Base-by-base conservation (phyloP, 1,284 basidiomycete species). In the Papiliotrema fonsecae region DNA sequence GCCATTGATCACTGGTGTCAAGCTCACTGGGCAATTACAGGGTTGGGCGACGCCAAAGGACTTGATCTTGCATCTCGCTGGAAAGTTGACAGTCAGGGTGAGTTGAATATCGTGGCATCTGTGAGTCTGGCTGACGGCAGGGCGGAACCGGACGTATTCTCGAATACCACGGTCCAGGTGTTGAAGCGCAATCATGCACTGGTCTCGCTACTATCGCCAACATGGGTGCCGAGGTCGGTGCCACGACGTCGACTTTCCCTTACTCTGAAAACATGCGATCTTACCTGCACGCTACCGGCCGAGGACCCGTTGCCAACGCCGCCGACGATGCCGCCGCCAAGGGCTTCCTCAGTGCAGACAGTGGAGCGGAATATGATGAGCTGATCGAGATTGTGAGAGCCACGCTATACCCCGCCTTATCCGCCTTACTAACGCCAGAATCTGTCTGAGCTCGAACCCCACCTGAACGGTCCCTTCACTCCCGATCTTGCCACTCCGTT, bases 171-270 rank as follows among this genome's bases (percentile, higher is more conserved):
- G 96, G 96, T 6, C 84, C 90, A n/a, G 94, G 94, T 19, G 88
- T 98, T 10, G 79, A 80, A 51, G 79, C 79, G 45, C 91, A 97
- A 64, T 96, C 93, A 24, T 97, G 93, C 69, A 98, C 96, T 54
- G 93, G 90, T 57, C 75, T 97, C 45, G 92, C 93, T 0, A 97
- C 92, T 4, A 87, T 97, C 54, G 86, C 89, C 49, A 97, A 97
- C 75, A 99, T 98, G 96, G 96, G 96, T 52, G 96, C 96, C 21
- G 96, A 99, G 77, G 91, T 98, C 24, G 96, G 96, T 40, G 96
- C 96, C 6, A 99, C 96, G 2, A 97, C 96, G 0, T 94, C 91
- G 1, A 91, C 88, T 3, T 99, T 99, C 81, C 93, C 93, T 13
- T 98, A 97, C 75, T 92, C 90, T 6, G 74, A 81, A 50, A 82